phyloP scores from a whole-genome alignment of 768 basidiomycete genomes.

The Pleurotus platypus region DNA sequence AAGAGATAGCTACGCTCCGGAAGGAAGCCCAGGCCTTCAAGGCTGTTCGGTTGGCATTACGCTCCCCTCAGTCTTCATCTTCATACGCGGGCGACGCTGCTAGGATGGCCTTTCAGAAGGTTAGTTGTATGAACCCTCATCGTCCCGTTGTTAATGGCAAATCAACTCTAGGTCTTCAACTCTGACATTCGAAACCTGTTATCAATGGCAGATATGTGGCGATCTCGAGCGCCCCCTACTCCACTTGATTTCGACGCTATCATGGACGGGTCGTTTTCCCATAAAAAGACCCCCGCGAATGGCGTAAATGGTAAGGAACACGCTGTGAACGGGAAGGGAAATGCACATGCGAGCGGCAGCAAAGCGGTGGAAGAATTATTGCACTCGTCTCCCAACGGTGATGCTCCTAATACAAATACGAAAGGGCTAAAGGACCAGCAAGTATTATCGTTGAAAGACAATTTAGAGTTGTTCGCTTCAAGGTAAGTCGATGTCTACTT shows the following conservation, averaged over 20 bases:
- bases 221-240: constrained; percentile 77
- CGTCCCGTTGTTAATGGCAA: background rate
- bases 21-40: constrained; percentile 89
- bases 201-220: constrained; percentile 98
- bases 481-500: constrained; percentile 47
- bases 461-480: constrained; percentile 75
- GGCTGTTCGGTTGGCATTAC: constrained; percentile 70
- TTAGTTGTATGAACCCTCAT: constrained; percentile 20
- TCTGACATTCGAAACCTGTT: constrained; percentile 85
- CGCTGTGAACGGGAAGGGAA: constrained; percentile 13
- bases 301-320: constrained; percentile 11
- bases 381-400: constrained; percentile 5
- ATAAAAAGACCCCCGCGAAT: constrained; percentile 22
- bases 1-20: constrained; percentile 86
- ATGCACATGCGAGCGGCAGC: constrained; percentile 16
- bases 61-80: constrained; percentile 30
- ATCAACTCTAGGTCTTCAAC: constrained; percentile 68
- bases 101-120: constrained; percentile 81
- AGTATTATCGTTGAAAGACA: constrained; percentile 73
- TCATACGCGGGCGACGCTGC: constrained; percentile 45
- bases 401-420: constrained; percentile 4
- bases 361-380: constrained; percentile 14
- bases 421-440: constrained; percentile 77
- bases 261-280: constrained; percentile 54
- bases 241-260: constrained; percentile 84